Percentiles rank a stretch among this genome's conserved stretches.
Evolutionary conservation across 2,329 filamentous ascomycete species (phyloP).

Genomic region (Ascochyta rabiei): DNA sequence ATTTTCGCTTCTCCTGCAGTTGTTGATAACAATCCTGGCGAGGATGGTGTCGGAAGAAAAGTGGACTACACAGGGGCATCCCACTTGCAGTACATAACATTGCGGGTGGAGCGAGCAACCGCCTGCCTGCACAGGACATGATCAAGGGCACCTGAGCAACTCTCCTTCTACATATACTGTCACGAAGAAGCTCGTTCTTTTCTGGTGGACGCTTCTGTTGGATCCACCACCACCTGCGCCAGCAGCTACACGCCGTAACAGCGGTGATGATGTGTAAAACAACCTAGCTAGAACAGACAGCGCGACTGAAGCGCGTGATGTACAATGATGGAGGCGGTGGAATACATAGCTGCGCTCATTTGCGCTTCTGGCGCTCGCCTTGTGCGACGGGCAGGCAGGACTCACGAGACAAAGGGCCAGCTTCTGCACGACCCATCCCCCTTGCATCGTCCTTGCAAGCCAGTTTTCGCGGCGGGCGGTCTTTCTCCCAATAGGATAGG

Average conservation of each 20-base stretch:
- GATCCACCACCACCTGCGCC: too few relatives aligned
- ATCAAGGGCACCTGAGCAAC: too few relatives aligned
- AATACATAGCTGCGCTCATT: background rate
- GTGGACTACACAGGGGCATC: background rate
- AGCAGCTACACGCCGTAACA: too few relatives aligned
- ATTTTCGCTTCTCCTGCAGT: background rate
- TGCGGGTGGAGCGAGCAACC: too few relatives aligned
- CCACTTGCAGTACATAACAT: constrained; percentile 2
- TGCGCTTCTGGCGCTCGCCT: background rate
- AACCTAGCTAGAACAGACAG: too few relatives aligned
- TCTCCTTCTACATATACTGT: too few relatives aligned
- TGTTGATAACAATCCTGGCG: too few relatives aligned
- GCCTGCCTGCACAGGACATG: too few relatives aligned
- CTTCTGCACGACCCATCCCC: background rate
- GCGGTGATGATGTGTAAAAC: too few relatives aligned
- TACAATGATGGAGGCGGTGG: background rate
- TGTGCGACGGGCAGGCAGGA: background rate
- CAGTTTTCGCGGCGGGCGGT: background rate
- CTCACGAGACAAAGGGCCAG: background rate
- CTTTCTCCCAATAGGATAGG: too few relatives aligned
- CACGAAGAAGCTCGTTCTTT: too few relatives aligned
- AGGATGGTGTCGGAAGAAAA: background rate
- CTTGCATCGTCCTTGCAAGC: constrained; percentile 5
- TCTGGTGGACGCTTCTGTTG: too few relatives aligned
- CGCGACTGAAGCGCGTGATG: background rate